These are phyloP conservation scores for Biscogniauxia sp. DNA, from an alignment of 2,329 filamentous ascomycete genomes.

Conservation along the genomic window DNA sequence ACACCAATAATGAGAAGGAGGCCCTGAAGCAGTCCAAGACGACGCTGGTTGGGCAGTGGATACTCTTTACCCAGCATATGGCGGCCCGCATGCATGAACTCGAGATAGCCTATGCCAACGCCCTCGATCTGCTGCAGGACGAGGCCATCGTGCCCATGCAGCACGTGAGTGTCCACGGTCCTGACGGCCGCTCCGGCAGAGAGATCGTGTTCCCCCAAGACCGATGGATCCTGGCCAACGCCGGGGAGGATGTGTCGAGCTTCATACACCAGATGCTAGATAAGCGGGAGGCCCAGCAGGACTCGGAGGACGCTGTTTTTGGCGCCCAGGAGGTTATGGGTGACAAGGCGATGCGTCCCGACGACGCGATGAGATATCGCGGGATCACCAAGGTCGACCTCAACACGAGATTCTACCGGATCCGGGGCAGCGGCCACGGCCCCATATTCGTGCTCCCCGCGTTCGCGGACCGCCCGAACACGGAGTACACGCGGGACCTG, in stretches of 20 bases:
- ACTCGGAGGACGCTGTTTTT: constrained; percentile 35
- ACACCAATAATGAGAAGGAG: constrained; percentile 36
- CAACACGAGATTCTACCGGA: constrained; percentile 50
- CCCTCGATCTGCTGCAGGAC: constrained; percentile 47
- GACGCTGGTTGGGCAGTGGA: constrained; percentile 56
- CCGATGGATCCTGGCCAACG: constrained; percentile 53
- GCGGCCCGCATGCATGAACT: constrained; percentile 56
- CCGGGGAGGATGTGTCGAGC: constrained; percentile 49
- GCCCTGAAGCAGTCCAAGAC: constrained; percentile 41
- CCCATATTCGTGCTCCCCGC: constrained; percentile 55
- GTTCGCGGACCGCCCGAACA: constrained; percentile 44
- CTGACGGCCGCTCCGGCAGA: constrained; percentile 50
- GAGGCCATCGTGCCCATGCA: constrained; percentile 51
- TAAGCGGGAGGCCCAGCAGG: constrained; percentile 40
- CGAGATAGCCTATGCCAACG: constrained; percentile 51
- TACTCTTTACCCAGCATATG: constrained; percentile 53
- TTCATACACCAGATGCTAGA: constrained; percentile 49
- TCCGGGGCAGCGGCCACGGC: constrained; percentile 42
- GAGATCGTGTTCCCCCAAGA: constrained; percentile 55
- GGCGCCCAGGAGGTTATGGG: constrained; percentile 40
- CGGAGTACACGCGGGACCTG: constrained; percentile 42
- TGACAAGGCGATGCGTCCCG: constrained; percentile 34
- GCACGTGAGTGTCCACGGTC: constrained; percentile 51
- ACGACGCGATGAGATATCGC: constrained; percentile 33
- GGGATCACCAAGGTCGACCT: constrained; percentile 51